Base-by-base conservation (phyloP, 108 stramenopile species). In the Nitzschia sp. region DNA sequence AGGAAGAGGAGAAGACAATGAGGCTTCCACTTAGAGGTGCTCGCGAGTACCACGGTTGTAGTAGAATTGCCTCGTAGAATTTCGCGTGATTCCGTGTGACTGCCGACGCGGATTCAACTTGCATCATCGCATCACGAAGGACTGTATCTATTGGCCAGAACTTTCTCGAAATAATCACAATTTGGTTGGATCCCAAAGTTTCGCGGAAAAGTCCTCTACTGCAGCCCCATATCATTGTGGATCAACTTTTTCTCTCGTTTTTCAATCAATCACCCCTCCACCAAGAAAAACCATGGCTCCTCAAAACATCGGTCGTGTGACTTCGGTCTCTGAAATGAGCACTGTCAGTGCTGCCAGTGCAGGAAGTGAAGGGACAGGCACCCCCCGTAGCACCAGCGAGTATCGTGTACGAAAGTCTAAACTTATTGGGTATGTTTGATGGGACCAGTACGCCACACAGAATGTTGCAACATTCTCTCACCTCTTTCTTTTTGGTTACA, bases 361-460 rank as follows among this genome's bases (percentile, higher is more conserved):
- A 19, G 57, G 55, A 29, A 70, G 62, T 41, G 67, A 57, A 40
- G 54, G 26, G 12, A 34, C 19, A 15, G n/a, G 14, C 6, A 58
- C 57, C 20, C 63, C 66, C 15, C 29, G 50, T 25, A 67, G n/a
- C 41, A 22, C 72, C 14, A 54, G 70, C 21, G 65, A 69, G 21
- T 86, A 86, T 42, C 52, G 76, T 6, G 79, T 82, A 20, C 76
- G 85, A 42, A 82, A 80, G 64, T 80, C 78, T 12, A 79, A 70
- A 20, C 60, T 86, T 15, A 86, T 86, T 55, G 85, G 85, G 85
- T 86, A 77, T 38, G 85, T 78, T 21, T 73, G 21, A 46, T 53
- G 29, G 37, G n/a, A 37, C 8, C 14, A 29, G 7, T 63, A 12
- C 57, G 3, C 17, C 10, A 5, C 19, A 8, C 22, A 7, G 10